Evolutionary conservation across 495 filamentous ascomycete species (phyloP), one percentile per base, ranked within the genome.

Genomic region (Trichoderma reesei): DNA sequence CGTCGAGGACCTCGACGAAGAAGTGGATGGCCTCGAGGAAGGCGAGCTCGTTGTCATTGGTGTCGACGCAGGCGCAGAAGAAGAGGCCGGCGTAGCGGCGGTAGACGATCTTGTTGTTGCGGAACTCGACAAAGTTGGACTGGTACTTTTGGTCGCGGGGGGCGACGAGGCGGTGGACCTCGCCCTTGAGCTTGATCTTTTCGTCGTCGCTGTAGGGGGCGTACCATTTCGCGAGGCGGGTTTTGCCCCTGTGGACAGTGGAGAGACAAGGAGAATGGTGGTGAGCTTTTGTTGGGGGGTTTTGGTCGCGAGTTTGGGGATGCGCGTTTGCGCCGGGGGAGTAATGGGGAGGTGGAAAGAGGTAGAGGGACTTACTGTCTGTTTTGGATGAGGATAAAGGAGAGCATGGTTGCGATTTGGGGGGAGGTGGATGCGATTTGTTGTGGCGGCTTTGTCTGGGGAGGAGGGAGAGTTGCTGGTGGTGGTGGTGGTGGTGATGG

Each of bases 121-220:
- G 86, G 84, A 91, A 87, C 79, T 98, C 94, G 77, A 98, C 94
- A 73, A 98, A 98, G 79, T 98, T 98, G 73, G 90, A 96, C 74
- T 98, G 94, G 79, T 98, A 96, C 76, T 98, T 98, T 76, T 98
- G 94, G 76, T 98, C 94, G 69, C 94, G 88, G 10, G 94, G 94
- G 4, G 94, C 94, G 62, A 98, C 91, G 65, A 98, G 90, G 65
- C 94, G 92, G 83, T 98, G 94, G 72, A 97, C 88, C 75, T 96
- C 91, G 80, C 91, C 91, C 72, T 98, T 98, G 64, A 98, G 79
- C 74, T 93, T 94, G 69, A 96, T 86, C 80, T 96, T 96, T 73
- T 96, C 91, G 74, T 96, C 92, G 80, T 96, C 92, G 78, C 85
- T 92, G 83, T 97, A 97, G 51, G 94, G 92, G 67, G 90, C 89